Percentiles rank a stretch among this genome's conserved stretches.
phyloP scores from a whole-genome alignment of 2,329 filamentous ascomycete species.

The Colletotrichum tropicicola region DNA sequence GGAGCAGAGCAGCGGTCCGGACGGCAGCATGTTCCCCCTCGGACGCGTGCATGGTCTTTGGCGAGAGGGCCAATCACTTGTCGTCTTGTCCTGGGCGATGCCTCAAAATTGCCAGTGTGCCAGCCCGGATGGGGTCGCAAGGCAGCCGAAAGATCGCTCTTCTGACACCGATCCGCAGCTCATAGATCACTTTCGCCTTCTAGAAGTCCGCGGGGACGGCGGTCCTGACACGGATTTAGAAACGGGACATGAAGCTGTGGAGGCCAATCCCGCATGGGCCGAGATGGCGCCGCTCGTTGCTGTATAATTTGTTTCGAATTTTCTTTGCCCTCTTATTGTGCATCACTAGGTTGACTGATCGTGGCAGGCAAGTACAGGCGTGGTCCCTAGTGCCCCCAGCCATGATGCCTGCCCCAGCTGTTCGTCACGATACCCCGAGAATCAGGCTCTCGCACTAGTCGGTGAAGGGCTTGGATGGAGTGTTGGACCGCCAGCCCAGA shows the following conservation, averaged over 20 bases:
- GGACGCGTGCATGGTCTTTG: constrained; percentile 27
- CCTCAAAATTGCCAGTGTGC: constrained; percentile 4
- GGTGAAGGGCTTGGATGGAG: constrained; percentile 3
- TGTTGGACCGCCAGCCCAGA: neutral
- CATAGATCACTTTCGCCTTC: constrained; percentile 15
- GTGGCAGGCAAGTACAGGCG: neutral
- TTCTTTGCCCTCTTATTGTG: neutral
- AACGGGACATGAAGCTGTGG: constrained; percentile 5
- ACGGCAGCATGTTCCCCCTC: constrained; percentile 18
- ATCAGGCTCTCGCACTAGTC: neutral
- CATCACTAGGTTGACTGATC: constrained; percentile 4
- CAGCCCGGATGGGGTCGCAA: constrained; percentile 6
- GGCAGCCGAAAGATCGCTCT: constrained; percentile 14
- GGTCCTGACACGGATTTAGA: constrained; percentile 12
- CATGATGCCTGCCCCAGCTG: neutral
- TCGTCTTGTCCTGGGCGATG: neutral
- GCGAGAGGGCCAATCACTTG: constrained; percentile 24
- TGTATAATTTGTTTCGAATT: constrained; percentile 14
- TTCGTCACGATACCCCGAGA: neutral
- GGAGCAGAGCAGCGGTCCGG: neutral
- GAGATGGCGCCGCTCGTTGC: constrained; percentile 11
- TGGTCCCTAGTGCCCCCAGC: neutral
- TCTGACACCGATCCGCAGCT: neutral
- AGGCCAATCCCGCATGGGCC: constrained; percentile 6
- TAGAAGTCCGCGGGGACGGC: constrained; percentile 11